Evolutionary conservation across 495 filamentous ascomycete genomes (phyloP).

Genomic region (Rhypophila decipiens): DNA sequence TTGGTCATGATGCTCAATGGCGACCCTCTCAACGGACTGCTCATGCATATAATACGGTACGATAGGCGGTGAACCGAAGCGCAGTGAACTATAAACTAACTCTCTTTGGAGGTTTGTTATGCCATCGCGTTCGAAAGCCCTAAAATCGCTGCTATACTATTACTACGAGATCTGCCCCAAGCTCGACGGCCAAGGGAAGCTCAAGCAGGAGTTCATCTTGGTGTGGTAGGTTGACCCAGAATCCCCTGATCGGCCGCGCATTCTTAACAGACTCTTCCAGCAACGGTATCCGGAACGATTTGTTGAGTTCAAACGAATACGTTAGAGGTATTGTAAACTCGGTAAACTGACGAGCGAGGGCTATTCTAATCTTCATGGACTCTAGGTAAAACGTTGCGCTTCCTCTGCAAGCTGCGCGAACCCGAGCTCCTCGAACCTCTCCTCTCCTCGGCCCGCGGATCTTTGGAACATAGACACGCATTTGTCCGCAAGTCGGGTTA

Average conservation of each 20-base stretch:
- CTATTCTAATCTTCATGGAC: too few species aligned
- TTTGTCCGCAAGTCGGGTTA: slow-evolving; percentile 98
- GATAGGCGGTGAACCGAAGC: too few species aligned
- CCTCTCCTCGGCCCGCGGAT: slow-evolving; percentile 81
- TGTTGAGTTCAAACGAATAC: slow-evolving; percentile 98
- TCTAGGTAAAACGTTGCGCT: slow-evolving; percentile 95
- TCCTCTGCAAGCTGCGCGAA: slow-evolving; percentile 93
- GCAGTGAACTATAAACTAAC: too few species aligned
- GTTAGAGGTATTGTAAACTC: too few species aligned
- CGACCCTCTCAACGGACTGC: slow-evolving; percentile 85
- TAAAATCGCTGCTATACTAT: slow-evolving; percentile 98
- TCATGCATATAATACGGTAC: slow-evolving; percentile 99
- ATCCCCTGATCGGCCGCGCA: background rate
- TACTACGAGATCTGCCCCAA: slow-evolving; percentile 99
- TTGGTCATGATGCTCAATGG: slow-evolving; percentile 97
- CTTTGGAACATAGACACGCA: slow-evolving; percentile 90
- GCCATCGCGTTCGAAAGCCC: slow-evolving; percentile 91
- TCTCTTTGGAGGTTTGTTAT: too few species aligned
- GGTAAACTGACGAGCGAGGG: too few species aligned
- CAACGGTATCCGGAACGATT: slow-evolving; percentile 95
- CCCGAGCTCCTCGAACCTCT: slow-evolving; percentile 94
- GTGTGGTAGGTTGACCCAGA: slow-evolving; percentile 67
- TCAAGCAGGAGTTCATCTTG: slow-evolving; percentile 99
- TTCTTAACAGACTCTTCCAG: slow-evolving; percentile 39
- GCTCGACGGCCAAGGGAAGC: slow-evolving; percentile 79